Conservation (phyloP, 2,329 filamentous ascomycete species). For the Ascochyta viciae-villosae region DNA sequence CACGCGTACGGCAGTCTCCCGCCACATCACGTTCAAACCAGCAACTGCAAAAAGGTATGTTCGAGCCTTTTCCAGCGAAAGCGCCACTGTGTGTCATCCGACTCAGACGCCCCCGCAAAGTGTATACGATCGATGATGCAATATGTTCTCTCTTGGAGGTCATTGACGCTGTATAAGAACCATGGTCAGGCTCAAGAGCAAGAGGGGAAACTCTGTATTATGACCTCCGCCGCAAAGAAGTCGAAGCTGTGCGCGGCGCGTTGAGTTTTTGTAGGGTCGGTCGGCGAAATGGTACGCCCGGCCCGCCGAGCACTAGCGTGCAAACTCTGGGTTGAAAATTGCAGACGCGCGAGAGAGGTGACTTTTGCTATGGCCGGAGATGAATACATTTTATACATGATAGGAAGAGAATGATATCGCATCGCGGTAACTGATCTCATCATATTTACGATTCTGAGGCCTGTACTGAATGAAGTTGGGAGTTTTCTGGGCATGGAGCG, state of each 20-base stretch:
- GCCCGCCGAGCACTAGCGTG: conserved; percentile 7
- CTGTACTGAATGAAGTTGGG: conserved; percentile 23
- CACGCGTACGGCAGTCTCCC: no score
- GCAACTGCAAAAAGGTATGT: conserved; percentile 52
- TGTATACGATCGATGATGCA: conserved; percentile 65
- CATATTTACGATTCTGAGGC: conserved; percentile 44
- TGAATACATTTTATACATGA: conserved; percentile 44
- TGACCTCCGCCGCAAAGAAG: conserved; percentile 77
- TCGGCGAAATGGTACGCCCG: conserved; percentile 10
- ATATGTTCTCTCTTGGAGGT: conserved; percentile 77
- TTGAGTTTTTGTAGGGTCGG: conserved; percentile 32
- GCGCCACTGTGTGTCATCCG: conserved; percentile 39
- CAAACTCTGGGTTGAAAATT: neutral
- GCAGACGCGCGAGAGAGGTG: no score
- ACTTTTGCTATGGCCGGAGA: conserved; percentile 43
- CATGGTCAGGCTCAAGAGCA: conserved; percentile 68
- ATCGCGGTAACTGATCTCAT: conserved; percentile 46
- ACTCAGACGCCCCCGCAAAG: conserved; percentile 46
- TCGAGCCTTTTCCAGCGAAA: conserved; percentile 58
- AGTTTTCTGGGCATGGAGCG: neutral
- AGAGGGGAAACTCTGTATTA: conserved; percentile 74
- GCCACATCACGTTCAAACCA: neutral
- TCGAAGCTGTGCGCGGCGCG: conserved; percentile 52
- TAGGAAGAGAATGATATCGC: conserved; percentile 52
- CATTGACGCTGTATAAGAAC: conserved; percentile 73